These are phyloP conservation scores for Hypoxylon rubiginosum DNA, from an alignment of 2,329 filamentous ascomycete species.

Conservation along the genomic window DNA sequence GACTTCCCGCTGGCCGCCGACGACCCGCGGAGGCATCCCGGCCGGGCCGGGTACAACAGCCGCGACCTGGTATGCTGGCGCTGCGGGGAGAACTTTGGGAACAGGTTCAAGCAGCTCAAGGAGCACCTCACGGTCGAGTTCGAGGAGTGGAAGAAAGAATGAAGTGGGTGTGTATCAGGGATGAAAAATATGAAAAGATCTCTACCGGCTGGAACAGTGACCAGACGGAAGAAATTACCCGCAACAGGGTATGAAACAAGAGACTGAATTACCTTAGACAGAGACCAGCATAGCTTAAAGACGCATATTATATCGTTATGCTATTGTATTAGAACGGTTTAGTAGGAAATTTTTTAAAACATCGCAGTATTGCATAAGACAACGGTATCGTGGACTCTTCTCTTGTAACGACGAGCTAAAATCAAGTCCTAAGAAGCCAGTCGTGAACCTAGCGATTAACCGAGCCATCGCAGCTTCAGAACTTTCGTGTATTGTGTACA, in stretches of 20 bases:
- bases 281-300: neutral
- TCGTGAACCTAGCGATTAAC: neutral
- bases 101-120: conserved; percentile 72
- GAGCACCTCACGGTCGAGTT: conserved; percentile 79
- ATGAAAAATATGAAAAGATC: neutral
- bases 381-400: neutral
- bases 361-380: neutral
- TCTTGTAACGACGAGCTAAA: neutral
- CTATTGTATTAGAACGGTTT: neutral
- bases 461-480: conserved; percentile 16
- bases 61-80: conserved; percentile 85
- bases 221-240: neutral
- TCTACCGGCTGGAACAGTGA: neutral
- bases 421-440: conserved; percentile 7
- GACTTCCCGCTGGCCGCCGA: conserved; percentile 81
- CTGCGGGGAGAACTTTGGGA: conserved; percentile 80
- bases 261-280: neutral
- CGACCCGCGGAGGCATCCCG: conserved; percentile 73
- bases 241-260: neutral
- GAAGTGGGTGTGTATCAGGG: conserved; percentile 34
- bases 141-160: conserved; percentile 78
- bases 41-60: conserved; percentile 69
- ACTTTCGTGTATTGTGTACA: conserved; percentile 16
- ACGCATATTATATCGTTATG: neutral
- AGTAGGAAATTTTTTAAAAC: neutral